These are phyloP conservation scores for Apophysomyces ossiformis DNA, from an alignment of 371 early-diverging fungal genomes.

Conservation along the genomic window DNA sequence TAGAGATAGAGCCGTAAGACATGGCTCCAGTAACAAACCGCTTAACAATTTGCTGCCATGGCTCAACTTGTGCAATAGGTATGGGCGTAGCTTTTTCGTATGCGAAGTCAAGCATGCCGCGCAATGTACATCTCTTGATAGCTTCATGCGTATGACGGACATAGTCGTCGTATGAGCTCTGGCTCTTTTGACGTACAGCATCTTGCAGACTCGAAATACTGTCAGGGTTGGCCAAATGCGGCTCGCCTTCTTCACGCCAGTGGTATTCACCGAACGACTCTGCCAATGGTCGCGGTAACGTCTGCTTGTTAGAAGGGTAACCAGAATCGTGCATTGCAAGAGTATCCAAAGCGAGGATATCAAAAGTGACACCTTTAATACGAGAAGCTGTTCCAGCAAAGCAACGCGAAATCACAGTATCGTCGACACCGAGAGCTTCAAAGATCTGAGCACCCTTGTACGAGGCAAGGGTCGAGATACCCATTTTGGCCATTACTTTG, in stretches of 20 bases:
- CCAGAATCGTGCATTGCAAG: constrained; percentile 86
- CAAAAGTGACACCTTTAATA: constrained; percentile 91
- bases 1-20: constrained; percentile 98
- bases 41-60: constrained; percentile 94
- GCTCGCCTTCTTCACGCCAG: constrained; percentile 93
- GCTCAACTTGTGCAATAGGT: constrained; percentile 94
- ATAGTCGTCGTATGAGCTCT: constrained; percentile 84
- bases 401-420: constrained; percentile 86
- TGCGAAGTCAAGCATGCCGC: constrained; percentile 93
- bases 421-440: constrained; percentile 93
- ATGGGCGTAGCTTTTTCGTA: constrained; percentile 73
- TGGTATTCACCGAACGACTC: constrained; percentile 93
- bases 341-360: constrained; percentile 88
- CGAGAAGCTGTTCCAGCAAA: constrained; percentile 95
- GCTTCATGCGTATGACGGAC: constrained; percentile 77
- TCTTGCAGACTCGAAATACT: constrained; percentile 92
- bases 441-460: constrained; percentile 99
- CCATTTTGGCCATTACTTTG: constrained; percentile 99
- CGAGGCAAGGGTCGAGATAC: constrained; percentile 95
- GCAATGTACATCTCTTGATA: constrained; percentile 91
- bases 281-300: constrained; percentile 69
- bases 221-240: constrained; percentile 90
- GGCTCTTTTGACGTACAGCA: constrained; percentile 93
- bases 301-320: constrained; percentile 76
- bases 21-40: constrained; percentile 98